Base-by-base conservation (phyloP, 257 asterid genomes). In the Salvia hispanica region DNA sequence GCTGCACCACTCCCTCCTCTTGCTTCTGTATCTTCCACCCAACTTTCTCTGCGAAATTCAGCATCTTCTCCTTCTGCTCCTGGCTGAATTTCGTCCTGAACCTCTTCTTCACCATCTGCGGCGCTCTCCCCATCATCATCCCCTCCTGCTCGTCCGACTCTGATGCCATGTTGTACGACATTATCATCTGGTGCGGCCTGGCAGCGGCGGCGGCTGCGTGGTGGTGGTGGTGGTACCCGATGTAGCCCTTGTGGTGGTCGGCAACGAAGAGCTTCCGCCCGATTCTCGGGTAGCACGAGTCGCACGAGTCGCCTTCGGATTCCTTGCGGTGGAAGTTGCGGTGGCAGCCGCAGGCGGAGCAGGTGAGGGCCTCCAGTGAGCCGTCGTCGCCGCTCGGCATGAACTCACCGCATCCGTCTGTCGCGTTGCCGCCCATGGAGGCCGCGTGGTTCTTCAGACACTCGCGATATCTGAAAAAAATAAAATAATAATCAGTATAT, bases 381-480 rank as follows among this genome's bases (percentile, higher is more conserved):
- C 95, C 97, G 3, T 90, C 98, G 55, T 85, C 95, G 2, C 96
- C 98, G 72, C 86, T 82, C 0, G 97, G 88, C 98, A 92, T 90
- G 81, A 92, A 92, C 64, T 92, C 98, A 4, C 98, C 98, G 69
- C 98, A 92, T 0, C 98, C 98, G 74, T 92, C 97, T 4, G 88
- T 86, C 50, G 96, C 90, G 74, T 77, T 86, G 3, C 96, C 96
- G 4, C 98, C 98, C 90, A 90, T 88, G 45, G 88, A 15, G 2
- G 98, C 98, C 34, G 98, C 98, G 71, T 92, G 98, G 83, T 90
- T 92, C 76, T 88, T 90, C 43, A 92, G 77, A 77, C 98, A 92
- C 48, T 92, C 98, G 53, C 86, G 76, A 76, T 90, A 92, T 25
- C 79, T 5, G 16, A 21, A 39, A 25, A 25, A 2, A 25, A 36